Base-by-base conservation (phyloP, 345 rosid genomes). In the Euclidium syriacum region DNA sequence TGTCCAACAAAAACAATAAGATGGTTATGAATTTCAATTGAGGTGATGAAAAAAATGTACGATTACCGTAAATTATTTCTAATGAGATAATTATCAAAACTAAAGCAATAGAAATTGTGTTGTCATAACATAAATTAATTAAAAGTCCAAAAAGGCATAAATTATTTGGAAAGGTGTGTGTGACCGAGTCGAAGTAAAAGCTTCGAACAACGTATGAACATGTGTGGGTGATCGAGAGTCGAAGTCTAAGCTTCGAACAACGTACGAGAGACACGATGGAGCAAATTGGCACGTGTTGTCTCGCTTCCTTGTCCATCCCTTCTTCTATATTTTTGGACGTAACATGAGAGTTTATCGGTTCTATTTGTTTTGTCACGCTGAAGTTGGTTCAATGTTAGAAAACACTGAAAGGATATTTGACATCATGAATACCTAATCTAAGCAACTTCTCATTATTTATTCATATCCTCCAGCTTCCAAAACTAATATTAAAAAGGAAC, bases 261-360 rank as follows among this genome's bases (percentile, higher is more conserved):
- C 73, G 26, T 52, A 69, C 54, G 67, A 60, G 73, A 69, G 67
- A 69, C 67, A 69, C 73, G 55, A 42, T 55, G 19, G 26, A 49
- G 49, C 15, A 47, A 43, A 44, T 15, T 26, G 34, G 42, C 73
- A 69, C 67, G 67, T 69, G 39, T 27, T 15, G 44, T 34, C 38
- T n/a, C 24, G 18, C 54, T 59, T 42, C 34, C 23, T 6, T 10
- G 6, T 25, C n/a, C 29, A 50, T 23, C 58, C 17, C 9, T 47
- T 27, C 42, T 11, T 49, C 20, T 5, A 39, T 20, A 18, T 9
- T 40, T 51, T 33, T 43, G 39, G 25, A 68, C 47, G n/a, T 23
- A 23, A 32, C 39, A 36, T 25, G 24, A 47, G 43, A 54, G 16
- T 49, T 47, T 38, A 29, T 20, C 19, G 27, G 10, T 16, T n/a